Evolutionary conservation across 2,329 filamentous ascomycete species (phyloP), one percentile per base, ranked within the genome.

Genomic region (Cytospora piceae): DNA sequence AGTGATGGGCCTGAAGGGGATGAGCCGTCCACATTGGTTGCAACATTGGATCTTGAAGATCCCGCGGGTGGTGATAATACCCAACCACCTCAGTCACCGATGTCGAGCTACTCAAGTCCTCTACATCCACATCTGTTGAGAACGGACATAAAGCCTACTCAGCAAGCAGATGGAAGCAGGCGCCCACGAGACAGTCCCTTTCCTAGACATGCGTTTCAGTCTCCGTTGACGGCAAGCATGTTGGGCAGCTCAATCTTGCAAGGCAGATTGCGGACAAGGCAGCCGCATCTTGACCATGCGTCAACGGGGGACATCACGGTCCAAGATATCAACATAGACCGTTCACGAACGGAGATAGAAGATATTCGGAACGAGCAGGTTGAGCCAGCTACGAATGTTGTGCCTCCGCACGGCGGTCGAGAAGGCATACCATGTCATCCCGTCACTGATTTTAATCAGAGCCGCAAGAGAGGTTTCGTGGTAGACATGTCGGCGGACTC

Each of bases 1-100:
- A 78, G 76, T n/a, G 78, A 77, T 46, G 76, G 77, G 22, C 73
- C 80, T 20, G 73, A 58, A 15, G 27, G 9, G 1, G 11, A 39
- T 32, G 22, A 22, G 24, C 15, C 12, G 31, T 29, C 11, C n/a
- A 9, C 14, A 34, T 32, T 24, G 11, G 6, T 17, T 8, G 22
- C 11, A 24, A 9, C 20, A 34, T 32, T 24, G 11, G 4, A n/a
- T 8, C 17, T 20, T 8, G 9, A 29, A 32, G 34, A 59, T 22
- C 9, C n/a, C 3, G 12, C 46, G 2, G 29, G 27, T 9, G 12
- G 5, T 20, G 6, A 17, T 15, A 20, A 20, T 34, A 6, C 9
- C 24, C n/a, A 20, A 2, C 22, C 27, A 8, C 9, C 14, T 24
- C 20, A n/a, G n/a, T 57, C 12, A n/a, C 29, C 52, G 53, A 42